Conservation (phyloP, 2,329 filamentous ascomycete species). For the Gremmenia infestans region DNA sequence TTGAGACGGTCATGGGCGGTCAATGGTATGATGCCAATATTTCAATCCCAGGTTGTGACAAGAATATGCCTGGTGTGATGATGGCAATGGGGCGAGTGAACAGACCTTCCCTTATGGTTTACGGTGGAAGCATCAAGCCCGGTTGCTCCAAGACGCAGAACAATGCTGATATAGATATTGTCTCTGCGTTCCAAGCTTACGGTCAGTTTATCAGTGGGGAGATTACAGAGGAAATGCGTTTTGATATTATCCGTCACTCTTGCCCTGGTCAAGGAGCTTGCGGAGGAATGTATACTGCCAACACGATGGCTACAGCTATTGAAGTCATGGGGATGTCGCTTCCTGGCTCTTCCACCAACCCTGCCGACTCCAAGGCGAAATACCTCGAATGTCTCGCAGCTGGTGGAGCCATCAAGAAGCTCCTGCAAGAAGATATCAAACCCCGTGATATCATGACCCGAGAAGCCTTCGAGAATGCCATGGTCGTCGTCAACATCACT, state of each 20-base stretch:
- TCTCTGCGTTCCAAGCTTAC: conserved; percentile 97
- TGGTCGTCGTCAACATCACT: conserved; percentile 76
- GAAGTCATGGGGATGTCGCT: conserved; percentile 72
- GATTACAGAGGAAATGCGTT: conserved; percentile 85
- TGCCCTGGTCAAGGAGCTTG: conserved; percentile 82
- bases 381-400: conserved; percentile 66
- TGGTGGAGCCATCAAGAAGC: conserved; percentile 67
- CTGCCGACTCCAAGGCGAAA: conserved; percentile 69
- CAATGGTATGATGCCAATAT: conserved; percentile 99
- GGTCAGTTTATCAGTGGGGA: conserved; percentile 90
- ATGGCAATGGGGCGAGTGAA: conserved; percentile 96
- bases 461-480: conserved; percentile 78
- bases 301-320: conserved; percentile 71
- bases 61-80: conserved; percentile 95
- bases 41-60: conserved; percentile 95
- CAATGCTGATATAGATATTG: conserved; percentile 78
- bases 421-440: conserved; percentile 71
- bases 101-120: conserved; percentile 93
- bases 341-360: conserved; percentile 76
- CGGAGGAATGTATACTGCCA: conserved; percentile 80
- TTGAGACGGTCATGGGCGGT: conserved; percentile 97
- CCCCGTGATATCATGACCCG: conserved; percentile 76
- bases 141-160: conserved; percentile 75
- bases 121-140: conserved; percentile 89
- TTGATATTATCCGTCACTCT: conserved; percentile 90